Conservation (phyloP, 441 rosid species). For the Metrosideros polymorpha region DNA sequence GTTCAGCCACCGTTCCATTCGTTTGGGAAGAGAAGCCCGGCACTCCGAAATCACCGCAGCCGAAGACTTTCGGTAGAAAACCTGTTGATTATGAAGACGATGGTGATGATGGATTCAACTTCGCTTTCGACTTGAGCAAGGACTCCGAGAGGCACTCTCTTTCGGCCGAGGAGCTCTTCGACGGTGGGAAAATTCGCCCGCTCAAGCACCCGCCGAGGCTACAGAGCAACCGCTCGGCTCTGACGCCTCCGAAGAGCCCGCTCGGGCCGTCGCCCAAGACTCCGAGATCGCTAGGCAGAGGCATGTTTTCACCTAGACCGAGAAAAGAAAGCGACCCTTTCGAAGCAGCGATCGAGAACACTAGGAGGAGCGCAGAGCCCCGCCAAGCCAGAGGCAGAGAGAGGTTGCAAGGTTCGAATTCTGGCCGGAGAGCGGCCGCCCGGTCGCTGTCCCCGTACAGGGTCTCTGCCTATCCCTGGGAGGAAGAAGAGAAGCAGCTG, state of each 20-base stretch:
- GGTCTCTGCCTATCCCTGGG: constrained; percentile 72
- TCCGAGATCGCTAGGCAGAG: constrained; percentile 35
- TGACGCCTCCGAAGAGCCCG: constrained; percentile 8
- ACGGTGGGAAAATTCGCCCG: constrained; percentile 69
- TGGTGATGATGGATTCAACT: constrained; percentile 16
- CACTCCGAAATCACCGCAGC: constrained; percentile 33
- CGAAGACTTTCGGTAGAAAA: not conserved
- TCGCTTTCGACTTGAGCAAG: constrained; percentile 52
- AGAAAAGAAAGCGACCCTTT: constrained; percentile 38
- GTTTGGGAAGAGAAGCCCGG: constrained; percentile 61
- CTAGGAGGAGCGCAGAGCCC: constrained; percentile 14
- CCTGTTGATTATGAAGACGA: not conserved
- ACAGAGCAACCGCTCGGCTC: not conserved
- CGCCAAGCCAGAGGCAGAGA: constrained; percentile 44
- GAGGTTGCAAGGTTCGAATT: constrained; percentile 23
- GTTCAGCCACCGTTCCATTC: constrained; percentile 22
- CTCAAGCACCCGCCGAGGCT: constrained; percentile 56
- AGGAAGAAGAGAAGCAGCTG: constrained; percentile 32
- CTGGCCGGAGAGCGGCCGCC: constrained; percentile 30
- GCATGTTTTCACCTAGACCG: constrained; percentile 41
- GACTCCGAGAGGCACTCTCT: constrained; percentile 35
- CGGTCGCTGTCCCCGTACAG: constrained; percentile 73
- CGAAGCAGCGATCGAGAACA: constrained; percentile 21
- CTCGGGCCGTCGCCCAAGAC: constrained; percentile 20
- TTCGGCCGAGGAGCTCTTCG: constrained; percentile 77